Base-by-base conservation (phyloP, 345 rosid species). In the Eucalyptus paniculata region DNA sequence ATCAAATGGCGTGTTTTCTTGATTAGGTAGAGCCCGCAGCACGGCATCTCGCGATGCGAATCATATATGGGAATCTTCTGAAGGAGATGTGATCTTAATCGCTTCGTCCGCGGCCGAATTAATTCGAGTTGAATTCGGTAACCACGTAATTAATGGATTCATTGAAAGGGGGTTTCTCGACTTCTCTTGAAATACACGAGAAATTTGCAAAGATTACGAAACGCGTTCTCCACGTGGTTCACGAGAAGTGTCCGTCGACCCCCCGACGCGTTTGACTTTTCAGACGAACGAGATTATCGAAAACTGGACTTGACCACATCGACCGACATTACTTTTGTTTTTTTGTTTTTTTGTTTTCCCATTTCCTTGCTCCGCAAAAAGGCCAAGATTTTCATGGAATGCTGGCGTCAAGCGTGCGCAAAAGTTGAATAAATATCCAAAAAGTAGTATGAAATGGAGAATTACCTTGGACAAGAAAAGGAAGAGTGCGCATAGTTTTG, bases 1-100 rank as follows among this genome's bases (percentile, higher is more conserved):
- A 19, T 37, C 1, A 77, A 6, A 11, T 21, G 28, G 47, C 12
- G 26, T 10, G 7, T 3, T 19, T 4, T 3, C 2, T n/a, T 3
- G 45, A 21, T 21, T 3, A 6, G 83, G 83, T 40, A 77, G 45
- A 23, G 47, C 7, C 47, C 47, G 23, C 24, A 8, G 83, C 47
- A 13, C 7, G 83, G 16, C 28, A 77, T 77, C 83, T 11, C 9
- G 28, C 16, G 12, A 11, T 23, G 47, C 47, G 13, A 77, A 77
- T 37, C 6, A 6, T 23, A 3, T 1, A 72, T 37, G 28, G 28
- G 82, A 72, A 72, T 37, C 45, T 37, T 37, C 12, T 2, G 82
- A 6, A 5, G 23, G 15, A 6, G 82, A 37, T 19, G 13, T 10
- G 21, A 34, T 69, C 81, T 5, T 18, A 34, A 69, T 69, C 24